phyloP scores from a whole-genome alignment of 148 eudicot species.

The Fagopyrum homotropicum region DNA sequence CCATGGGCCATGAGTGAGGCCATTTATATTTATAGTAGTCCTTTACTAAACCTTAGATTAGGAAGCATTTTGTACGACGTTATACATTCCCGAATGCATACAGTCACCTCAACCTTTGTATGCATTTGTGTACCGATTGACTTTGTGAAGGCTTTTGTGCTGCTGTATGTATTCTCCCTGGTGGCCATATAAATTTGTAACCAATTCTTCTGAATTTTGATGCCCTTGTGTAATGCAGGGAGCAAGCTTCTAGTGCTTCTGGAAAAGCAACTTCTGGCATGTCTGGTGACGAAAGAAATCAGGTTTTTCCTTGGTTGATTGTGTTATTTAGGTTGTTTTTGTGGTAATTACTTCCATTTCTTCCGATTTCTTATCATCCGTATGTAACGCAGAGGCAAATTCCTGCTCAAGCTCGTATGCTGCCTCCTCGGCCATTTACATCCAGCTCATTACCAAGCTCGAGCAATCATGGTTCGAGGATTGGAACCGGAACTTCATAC shows the following conservation, averaged over 20 bases:
- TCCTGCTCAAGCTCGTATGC: conserved; percentile 80
- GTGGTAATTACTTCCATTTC: too few species aligned
- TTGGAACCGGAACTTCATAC: conserved; percentile 32
- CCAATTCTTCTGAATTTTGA: too few species aligned
- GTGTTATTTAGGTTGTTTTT: background rate
- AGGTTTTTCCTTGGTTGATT: conserved; percentile 34
- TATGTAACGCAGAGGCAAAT: conserved; percentile 46
- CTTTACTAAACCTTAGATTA: too few species aligned
- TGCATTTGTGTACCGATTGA: too few species aligned
- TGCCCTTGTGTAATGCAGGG: conserved; percentile 36
- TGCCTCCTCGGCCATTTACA: conserved; percentile 69
- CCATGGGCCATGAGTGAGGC: too few species aligned
- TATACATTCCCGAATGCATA: too few species aligned
- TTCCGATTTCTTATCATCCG: background rate
- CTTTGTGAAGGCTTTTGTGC: too few species aligned
- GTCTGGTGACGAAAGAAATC: conserved; percentile 85
- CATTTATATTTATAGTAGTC: too few species aligned
- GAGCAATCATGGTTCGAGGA: conserved; percentile 25
- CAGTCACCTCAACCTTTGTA: too few species aligned
- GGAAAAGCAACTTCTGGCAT: conserved; percentile 82
- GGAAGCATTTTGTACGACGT: too few species aligned
- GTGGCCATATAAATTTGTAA: too few species aligned
- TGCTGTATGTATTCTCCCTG: too few species aligned
- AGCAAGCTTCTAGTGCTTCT: conserved; percentile 87
- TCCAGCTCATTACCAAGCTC: conserved; percentile 25